These are phyloP conservation scores for Tulasnella sp. DNA, from an alignment of 768 basidiomycete species.

Conservation along the genomic window DNA sequence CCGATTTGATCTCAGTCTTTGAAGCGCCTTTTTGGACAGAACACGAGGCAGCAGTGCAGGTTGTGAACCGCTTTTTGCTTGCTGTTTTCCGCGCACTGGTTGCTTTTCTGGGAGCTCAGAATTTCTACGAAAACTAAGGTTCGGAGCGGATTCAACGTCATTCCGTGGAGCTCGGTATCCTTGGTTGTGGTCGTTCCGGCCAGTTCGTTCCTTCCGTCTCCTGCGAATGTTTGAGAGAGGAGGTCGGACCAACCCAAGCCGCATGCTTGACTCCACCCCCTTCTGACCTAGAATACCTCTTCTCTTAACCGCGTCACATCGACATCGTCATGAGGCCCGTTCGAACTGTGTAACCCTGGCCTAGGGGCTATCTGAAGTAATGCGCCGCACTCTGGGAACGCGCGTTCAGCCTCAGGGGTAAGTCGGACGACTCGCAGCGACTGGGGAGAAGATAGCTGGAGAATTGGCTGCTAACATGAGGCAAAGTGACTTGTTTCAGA, in stretches of 20 bases:
- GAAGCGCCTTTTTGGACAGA: neutral
- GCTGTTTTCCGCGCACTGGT: neutral
- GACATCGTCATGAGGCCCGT: neutral
- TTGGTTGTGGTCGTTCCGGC: neutral
- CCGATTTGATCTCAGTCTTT: neutral
- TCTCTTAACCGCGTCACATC: neutral
- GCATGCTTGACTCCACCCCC: neutral
- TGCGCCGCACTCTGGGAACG: neutral
- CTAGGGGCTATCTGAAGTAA: neutral
- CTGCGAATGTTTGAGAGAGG: neutral
- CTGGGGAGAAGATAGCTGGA: neutral
- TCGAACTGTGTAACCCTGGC: neutral
- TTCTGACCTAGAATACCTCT: neutral
- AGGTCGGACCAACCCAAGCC: neutral
- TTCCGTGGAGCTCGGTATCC: neutral
- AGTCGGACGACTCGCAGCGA: neutral
- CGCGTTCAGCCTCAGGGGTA: neutral
- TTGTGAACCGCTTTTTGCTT: neutral
- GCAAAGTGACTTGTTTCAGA: neutral
- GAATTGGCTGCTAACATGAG: neutral
- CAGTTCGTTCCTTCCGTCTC: neutral
- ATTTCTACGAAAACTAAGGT: neutral
- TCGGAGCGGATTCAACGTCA: neutral
- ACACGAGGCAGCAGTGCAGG: neutral
- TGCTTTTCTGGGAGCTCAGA: neutral